Conservation (phyloP, 129 eudicot species). For the Escallonia rubra region DNA sequence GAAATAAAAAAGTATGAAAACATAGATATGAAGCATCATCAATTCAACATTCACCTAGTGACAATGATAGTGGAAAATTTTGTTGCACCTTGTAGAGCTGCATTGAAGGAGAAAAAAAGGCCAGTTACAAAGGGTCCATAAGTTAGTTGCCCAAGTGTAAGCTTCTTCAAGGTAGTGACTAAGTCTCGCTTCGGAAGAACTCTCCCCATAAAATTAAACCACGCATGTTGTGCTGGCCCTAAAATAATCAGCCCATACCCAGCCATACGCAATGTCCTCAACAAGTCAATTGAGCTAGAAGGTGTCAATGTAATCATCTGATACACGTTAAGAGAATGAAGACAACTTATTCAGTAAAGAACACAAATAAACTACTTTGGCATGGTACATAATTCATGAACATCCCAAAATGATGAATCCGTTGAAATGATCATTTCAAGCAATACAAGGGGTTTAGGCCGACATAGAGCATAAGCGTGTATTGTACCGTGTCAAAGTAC, state of each 20-base stretch:
- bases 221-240: constrained; percentile 63
- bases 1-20: neutral
- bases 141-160: constrained; percentile 52
- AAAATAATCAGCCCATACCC: constrained; percentile 49
- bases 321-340: neutral
- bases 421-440: no score
- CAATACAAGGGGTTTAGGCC: no score
- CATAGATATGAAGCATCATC: neutral
- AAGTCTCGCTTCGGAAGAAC: constrained; percentile 58
- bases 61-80: neutral
- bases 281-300: constrained; percentile 29
- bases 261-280: constrained; percentile 58
- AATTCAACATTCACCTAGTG: neutral
- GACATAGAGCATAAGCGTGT: no score
- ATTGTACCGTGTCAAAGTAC: no score
- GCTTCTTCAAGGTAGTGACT: constrained; percentile 67
- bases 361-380: no score
- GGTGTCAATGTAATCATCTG: constrained; percentile 53
- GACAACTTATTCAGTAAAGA: neutral
- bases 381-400: no score
- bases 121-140: constrained; percentile 60
- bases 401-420: no score
- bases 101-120: constrained; percentile 69
- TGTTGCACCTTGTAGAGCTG: constrained; percentile 64
- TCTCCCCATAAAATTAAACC: constrained; percentile 67